Evolutionary conservation across 139 green algal genomes (phyloP).

Genomic region (Chlorella vulgaris): DNA sequence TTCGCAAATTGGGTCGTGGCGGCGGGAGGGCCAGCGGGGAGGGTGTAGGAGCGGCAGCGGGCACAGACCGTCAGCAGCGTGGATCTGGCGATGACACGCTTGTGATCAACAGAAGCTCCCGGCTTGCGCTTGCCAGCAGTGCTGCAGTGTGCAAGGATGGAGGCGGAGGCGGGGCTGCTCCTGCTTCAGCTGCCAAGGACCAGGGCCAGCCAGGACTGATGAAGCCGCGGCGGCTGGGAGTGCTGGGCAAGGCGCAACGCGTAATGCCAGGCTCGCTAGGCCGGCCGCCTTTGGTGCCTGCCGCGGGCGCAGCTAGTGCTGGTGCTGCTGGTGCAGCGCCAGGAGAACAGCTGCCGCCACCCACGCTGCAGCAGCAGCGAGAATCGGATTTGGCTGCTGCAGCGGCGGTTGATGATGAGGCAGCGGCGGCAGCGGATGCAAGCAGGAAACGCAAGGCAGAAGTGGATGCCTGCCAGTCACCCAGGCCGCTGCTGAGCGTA

Average conservation of each 20-base stretch:
- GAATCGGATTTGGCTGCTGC: too few species aligned
- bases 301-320: not conserved
- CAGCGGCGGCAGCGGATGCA: conserved; percentile 1
- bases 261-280: not conserved
- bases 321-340: too few species aligned
- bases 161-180: not conserved
- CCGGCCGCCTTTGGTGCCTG: not conserved
- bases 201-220: not conserved
- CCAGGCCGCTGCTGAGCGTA: conserved; percentile 11
- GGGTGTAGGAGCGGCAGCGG: too few species aligned
- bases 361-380: not conserved
- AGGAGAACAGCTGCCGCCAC: not conserved
- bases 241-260: conserved; percentile 32
- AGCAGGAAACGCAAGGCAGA: conserved; percentile 58
- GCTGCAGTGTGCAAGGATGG: too few species aligned
- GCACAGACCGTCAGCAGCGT: not conserved
- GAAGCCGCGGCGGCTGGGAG: conserved; percentile 21
- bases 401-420: not conserved
- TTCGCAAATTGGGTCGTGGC: conserved; percentile 19
- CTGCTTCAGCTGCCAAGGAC: not conserved
- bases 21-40: conserved; percentile 1
- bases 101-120: conserved; percentile 16
- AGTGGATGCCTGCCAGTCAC: conserved; percentile 38
- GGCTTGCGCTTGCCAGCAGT: too few species aligned
- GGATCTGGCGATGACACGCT: conserved; percentile 21